Percentiles rank a stretch among this genome's conserved stretches.
phyloP scores from a whole-genome alignment of 148 eudicot genomes.

The Nepenthes gracilis region DNA sequence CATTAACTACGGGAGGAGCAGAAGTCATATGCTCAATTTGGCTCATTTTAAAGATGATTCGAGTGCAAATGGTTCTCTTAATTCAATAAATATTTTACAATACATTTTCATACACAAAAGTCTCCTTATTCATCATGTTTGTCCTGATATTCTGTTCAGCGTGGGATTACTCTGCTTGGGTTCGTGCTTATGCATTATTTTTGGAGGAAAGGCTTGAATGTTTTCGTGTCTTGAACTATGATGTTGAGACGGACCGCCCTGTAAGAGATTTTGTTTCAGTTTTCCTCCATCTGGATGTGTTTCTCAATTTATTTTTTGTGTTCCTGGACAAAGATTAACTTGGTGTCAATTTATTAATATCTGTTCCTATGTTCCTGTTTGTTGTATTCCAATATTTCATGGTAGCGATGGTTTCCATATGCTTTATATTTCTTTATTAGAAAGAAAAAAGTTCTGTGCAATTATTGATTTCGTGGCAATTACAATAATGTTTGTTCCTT shows the following conservation, averaged over 20 bases:
- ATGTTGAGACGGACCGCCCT: constrained; percentile 66
- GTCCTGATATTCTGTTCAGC: constrained; percentile 32
- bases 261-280: constrained; percentile 32
- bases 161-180: constrained; percentile 99
- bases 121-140: constrained; percentile 6
- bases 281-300: background rate
- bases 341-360: too few species aligned
- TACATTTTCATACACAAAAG: background rate
- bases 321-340: background rate
- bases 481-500: too few species aligned
- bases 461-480: too few species aligned
- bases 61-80: constrained; percentile 61
- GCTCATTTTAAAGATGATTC: constrained; percentile 95
- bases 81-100: constrained; percentile 1
- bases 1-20: constrained; percentile 53
- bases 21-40: constrained; percentile 78
- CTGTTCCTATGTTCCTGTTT: too few species aligned
- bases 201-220: constrained; percentile 96
- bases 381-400: too few species aligned
- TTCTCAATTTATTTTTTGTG: background rate
- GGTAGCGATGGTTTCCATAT: too few species aligned
- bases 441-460: too few species aligned
- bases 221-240: constrained; percentile 73
- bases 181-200: constrained; percentile 79
- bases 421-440: too few species aligned